Percentiles rank a stretch among this genome's conserved stretches.
Evolutionary conservation across 352 stramenopile genomes (phyloP).

Genomic region (Pythium pyrilobum): DNA sequence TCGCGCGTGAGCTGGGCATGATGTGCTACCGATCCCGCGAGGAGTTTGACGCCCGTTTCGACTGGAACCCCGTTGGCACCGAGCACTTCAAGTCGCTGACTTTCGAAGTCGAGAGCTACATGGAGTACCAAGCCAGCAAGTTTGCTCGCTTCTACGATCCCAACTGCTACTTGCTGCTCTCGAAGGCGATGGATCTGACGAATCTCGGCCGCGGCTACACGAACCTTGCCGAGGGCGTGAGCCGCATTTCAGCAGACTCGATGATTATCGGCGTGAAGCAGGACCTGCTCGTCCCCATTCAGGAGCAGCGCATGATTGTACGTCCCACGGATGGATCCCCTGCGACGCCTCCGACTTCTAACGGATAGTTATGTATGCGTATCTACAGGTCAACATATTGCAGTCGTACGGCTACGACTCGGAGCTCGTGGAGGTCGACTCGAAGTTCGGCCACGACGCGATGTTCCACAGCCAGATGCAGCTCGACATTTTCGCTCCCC

Average conservation of each 20-base stretch:
- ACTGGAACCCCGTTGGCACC: slow-evolving; percentile 75
- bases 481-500: slow-evolving; percentile 60
- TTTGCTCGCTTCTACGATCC: slow-evolving; percentile 82
- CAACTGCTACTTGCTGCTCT: slow-evolving; percentile 87
- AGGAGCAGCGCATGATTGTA: slow-evolving; percentile 75
- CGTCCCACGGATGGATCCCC: slow-evolving; percentile 1
- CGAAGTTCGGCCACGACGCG: slow-evolving; percentile 83
- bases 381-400: slow-evolving; percentile 53
- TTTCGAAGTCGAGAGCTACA: slow-evolving; percentile 89
- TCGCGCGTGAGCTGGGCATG: slow-evolving; percentile 83
- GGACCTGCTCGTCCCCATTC: slow-evolving; percentile 79
- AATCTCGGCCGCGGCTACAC: slow-evolving; percentile 64
- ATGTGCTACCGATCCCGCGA: slow-evolving; percentile 87
- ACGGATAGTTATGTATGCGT: no score
- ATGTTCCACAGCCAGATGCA: slow-evolving; percentile 87
- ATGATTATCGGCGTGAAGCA: slow-evolving; percentile 81
- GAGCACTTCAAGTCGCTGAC: slow-evolving; percentile 71
- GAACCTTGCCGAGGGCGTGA: slow-evolving; percentile 70
- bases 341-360: no score
- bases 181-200: slow-evolving; percentile 84
- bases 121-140: slow-evolving; percentile 86
- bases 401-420: slow-evolving; percentile 68
- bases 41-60: slow-evolving; percentile 82
- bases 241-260: slow-evolving; percentile 56
- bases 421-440: slow-evolving; percentile 70